These are phyloP conservation scores for Dactylellina sp. DNA, from an alignment of 2,329 filamentous ascomycete genomes.

Conservation along the genomic window DNA sequence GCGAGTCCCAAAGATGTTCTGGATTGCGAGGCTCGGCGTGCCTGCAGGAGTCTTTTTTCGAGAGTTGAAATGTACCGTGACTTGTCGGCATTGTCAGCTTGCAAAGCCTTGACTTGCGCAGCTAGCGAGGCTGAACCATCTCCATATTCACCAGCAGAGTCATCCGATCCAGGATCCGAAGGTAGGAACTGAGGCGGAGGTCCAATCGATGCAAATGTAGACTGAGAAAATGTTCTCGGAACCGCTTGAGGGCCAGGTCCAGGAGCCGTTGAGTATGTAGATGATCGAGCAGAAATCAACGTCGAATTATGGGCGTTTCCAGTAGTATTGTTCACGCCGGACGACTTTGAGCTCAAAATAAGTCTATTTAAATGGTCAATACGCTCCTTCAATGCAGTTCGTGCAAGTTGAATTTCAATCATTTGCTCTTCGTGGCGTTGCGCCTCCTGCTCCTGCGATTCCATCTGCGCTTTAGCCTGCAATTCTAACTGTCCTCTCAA, in stretches of 20 bases:
- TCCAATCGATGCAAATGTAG: slow-evolving; percentile 66
- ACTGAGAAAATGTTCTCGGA: slow-evolving; percentile 66
- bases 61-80: slow-evolving; percentile 95
- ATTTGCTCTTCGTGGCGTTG: slow-evolving; percentile 96
- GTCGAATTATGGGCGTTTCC: slow-evolving; percentile 64
- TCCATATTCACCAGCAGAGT: slow-evolving; percentile 84
- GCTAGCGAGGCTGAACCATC: slow-evolving; percentile 84
- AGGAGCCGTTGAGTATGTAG: slow-evolving; percentile 73
- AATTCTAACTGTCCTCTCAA: slow-evolving; percentile 82
- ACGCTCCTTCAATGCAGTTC: slow-evolving; percentile 94
- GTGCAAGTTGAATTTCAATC: slow-evolving; percentile 96
- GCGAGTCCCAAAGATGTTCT: slow-evolving; percentile 81
- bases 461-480: slow-evolving; percentile 78
- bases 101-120: slow-evolving; percentile 89
- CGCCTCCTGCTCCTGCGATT: slow-evolving; percentile 82
- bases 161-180: slow-evolving; percentile 69
- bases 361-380: slow-evolving; percentile 96
- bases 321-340: slow-evolving; percentile 85
- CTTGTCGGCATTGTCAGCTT: slow-evolving; percentile 95
- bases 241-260: slow-evolving; percentile 70
- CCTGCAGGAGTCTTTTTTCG: slow-evolving; percentile 91
- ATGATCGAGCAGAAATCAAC: slow-evolving; percentile 43
- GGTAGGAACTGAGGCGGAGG: slow-evolving; percentile 64
- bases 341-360: slow-evolving; percentile 94
- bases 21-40: slow-evolving; percentile 87